Base-by-base conservation (phyloP, 805 yeast species). In the Metschnikowia rubicola region DNA sequence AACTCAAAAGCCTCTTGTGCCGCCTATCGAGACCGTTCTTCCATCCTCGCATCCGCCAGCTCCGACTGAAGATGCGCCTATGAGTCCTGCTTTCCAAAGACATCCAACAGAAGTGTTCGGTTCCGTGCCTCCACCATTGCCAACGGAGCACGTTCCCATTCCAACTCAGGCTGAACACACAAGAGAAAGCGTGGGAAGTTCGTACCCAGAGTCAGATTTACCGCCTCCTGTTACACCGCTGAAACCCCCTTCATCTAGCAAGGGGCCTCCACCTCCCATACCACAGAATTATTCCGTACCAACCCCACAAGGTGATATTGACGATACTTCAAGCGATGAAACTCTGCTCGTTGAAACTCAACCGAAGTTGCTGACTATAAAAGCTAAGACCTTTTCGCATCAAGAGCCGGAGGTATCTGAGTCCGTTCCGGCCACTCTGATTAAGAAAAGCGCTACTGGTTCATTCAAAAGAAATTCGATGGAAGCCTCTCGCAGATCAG, bases 381-480 rank as follows among this genome's bases (percentile, higher is more conserved):
- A 40, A 30, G 46, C 53, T 1, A 43, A 43, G 17, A 51, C 53
- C 2, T 39, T 40, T 35, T 57, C 58, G 13, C 54, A 48, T 15
- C 43, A 57, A 19, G 59, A 56, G 8, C 52, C 49, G 4, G 42
- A 39, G 11, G 50, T 47, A 5, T 15, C 39, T 19, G 41, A 38
- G 4, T 45, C 52, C 10, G 51, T 50, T 6, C 55, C 59, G 5
- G 37, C 41, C n/a, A 13, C 31, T n/a, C 40, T 39, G 5, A 30
- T 44, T 8, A 55, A 54, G 30, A 50, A 49, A 17, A 46, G 60
- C 13, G 50, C 60, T 1, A 56, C 51, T 2, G 45, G 46, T 4
- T 46, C 50, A 10, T 35, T 49, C 4, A 45, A 48, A 19, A 34
- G 53, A 19, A 36, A 28, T 13, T 48, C 54, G 3, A 10, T 36